Evolutionary conservation across 2,329 filamentous ascomycete species (phyloP), one percentile per base, ranked within the genome.

Genomic region (Didymella segeticola): DNA sequence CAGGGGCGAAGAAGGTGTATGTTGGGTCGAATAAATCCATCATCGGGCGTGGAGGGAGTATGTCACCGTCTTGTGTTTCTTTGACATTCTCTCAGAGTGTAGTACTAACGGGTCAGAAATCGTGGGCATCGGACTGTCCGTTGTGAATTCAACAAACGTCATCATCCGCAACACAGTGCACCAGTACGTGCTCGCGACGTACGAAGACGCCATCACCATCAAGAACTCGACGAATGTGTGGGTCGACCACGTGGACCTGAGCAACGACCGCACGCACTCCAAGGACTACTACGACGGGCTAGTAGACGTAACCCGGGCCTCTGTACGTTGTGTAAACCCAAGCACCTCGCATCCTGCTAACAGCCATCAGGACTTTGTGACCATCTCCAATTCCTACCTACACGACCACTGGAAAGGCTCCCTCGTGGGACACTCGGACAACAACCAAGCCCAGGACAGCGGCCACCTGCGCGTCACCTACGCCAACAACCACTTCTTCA

Each of bases 251-350:
- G 79, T 79, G 66, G 86, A 89, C 56, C 76, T 89, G n/a, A 84
- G 80, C 2, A 83, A 82, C 26, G 80, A 87, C 71, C 67, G 71
- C 25, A 75, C 79, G 57, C 75, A 82, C 63, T 83, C 79, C 76
- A 89, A 89, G 76, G 85, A 89, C 75, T 86, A 81, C 74, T 88
- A 86, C 62, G 86, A 89, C 48, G 86, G 86, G 19, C 79, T 88
- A 1, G 71, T 85, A 29, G 86, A 89, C 62, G 75, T 83, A 43
- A 86, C 80, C 38, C 85, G 86, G 71, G 86, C 76, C 39, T 76
- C 46, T 2, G 46, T 42, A 15, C 12, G 27, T 15, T 1, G 9
- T 12, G 15, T 19, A 2, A 22, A 23, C 9, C 15, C 20, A 34
- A 5, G 25, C 25, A 26, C 10, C 5, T 26, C 5, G 10, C 12